These are phyloP conservation scores for Physcomitrium patens DNA, from an alignment of 225 moss, liverwort and hornwort species.

Conservation along the genomic window DNA sequence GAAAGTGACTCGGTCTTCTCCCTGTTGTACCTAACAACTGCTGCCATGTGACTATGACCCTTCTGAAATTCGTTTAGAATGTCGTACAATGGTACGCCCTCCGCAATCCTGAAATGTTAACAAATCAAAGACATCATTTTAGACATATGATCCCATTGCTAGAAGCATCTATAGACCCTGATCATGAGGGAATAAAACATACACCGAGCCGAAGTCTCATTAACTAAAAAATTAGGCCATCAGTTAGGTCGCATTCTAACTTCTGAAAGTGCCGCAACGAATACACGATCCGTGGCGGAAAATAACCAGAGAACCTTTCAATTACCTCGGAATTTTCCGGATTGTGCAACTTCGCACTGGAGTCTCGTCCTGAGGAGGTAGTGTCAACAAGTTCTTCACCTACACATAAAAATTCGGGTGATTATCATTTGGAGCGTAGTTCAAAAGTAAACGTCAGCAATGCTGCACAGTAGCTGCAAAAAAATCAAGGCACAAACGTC, in stretches of 20 bases:
- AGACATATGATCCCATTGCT: slow-evolving; percentile 3
- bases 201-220: not conserved
- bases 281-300: not conserved
- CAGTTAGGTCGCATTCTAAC: not conserved
- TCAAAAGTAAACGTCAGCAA: slow-evolving; percentile 12
- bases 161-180: not conserved
- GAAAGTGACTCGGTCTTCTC: slow-evolving; percentile 48
- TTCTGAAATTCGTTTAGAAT: slow-evolving; percentile 97
- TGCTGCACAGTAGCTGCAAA: not conserved
- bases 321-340: slow-evolving; percentile 86
- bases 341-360: slow-evolving; percentile 83
- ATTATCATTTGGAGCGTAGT: slow-evolving; percentile 12
- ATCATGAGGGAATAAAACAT: not conserved
- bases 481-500: not conserved
- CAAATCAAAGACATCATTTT: slow-evolving; percentile 12
- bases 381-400: slow-evolving; percentile 91
- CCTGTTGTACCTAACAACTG: slow-evolving; percentile 72
- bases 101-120: slow-evolving; percentile 66
- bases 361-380: slow-evolving; percentile 84
- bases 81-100: slow-evolving; percentile 79
- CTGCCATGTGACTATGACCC: slow-evolving; percentile 97
- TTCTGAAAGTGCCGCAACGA: not conserved
- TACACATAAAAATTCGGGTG: slow-evolving; percentile 40
- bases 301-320: slow-evolving; percentile 2
- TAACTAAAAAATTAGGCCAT: not conserved